Evolutionary conservation across 768 basidiomycete genomes (phyloP).

Genomic region (Lactarius pseudohatsudake): DNA sequence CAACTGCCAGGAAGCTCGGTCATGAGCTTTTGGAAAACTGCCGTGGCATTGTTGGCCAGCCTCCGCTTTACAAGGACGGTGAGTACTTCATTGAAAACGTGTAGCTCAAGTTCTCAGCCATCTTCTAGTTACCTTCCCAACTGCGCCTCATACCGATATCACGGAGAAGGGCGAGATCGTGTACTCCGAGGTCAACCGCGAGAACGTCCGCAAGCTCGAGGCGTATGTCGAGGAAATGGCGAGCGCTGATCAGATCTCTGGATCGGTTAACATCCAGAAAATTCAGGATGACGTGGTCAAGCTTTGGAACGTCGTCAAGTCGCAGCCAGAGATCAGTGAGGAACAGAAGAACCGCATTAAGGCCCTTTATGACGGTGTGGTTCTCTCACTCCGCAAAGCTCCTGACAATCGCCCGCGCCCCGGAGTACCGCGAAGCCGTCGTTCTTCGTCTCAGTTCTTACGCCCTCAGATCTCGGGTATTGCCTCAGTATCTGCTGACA

Average conservation of each 20-base stretch:
- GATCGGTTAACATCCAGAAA: slow-evolving; percentile 90
- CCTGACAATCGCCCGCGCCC: slow-evolving; percentile 61
- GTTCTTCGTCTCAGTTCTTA: slow-evolving; percentile 96
- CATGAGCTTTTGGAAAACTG: slow-evolving; percentile 95
- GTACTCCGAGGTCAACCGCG: slow-evolving; percentile 91
- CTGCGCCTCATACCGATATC: slow-evolving; percentile 93
- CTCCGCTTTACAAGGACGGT: slow-evolving; percentile 97
- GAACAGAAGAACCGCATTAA: slow-evolving; percentile 97
- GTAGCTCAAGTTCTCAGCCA: not conserved
- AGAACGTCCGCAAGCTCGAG: slow-evolving; percentile 95
- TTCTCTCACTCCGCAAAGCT: slow-evolving; percentile 82
- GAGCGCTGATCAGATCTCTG: slow-evolving; percentile 82
- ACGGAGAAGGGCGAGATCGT: slow-evolving; percentile 92
- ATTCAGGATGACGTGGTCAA: slow-evolving; percentile 96
- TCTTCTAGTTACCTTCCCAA: slow-evolving; percentile 88
- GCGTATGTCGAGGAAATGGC: slow-evolving; percentile 99
- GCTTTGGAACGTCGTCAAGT: slow-evolving; percentile 96
- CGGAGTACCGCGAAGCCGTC: slow-evolving; percentile 60
- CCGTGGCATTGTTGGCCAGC: slow-evolving; percentile 72
- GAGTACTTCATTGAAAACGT: slow-evolving; percentile 34
- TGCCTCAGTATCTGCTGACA: slow-evolving; percentile 78
- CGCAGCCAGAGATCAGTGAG: slow-evolving; percentile 94
- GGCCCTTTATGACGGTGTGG: slow-evolving; percentile 93
- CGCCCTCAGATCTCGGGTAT: slow-evolving; percentile 80
- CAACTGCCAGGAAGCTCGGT: slow-evolving; percentile 95